Evolutionary conservation across 345 rosid genomes (phyloP).

Genomic region (Lepidium africanum): DNA sequence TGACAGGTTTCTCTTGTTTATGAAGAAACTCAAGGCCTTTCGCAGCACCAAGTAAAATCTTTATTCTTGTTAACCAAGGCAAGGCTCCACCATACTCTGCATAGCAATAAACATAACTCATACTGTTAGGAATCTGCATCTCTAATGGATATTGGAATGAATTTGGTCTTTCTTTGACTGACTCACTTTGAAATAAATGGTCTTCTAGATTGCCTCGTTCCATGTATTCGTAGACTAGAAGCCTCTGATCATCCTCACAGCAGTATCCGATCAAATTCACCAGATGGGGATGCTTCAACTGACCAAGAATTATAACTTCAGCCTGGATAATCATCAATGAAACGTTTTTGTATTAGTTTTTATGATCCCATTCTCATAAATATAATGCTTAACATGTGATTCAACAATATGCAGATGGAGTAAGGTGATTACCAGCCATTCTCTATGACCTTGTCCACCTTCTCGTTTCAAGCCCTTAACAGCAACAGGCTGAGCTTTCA

Average conservation of each 20-base stretch:
- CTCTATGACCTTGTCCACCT: constrained; percentile 75
- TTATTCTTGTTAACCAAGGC: constrained; percentile 81
- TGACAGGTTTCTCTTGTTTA: constrained; percentile 62
- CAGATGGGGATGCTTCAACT: constrained; percentile 61
- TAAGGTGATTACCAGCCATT: constrained; percentile 71
- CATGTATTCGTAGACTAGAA: constrained; percentile 71
- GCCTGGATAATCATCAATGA: constrained; percentile 36
- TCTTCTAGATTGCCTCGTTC: constrained; percentile 76
- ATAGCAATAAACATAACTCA: constrained; percentile 6
- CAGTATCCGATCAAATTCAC: constrained; percentile 83
- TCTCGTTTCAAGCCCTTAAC: constrained; percentile 65
- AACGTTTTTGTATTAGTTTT: neutral
- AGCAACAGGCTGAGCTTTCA: constrained; percentile 72
- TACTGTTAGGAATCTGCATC: constrained; percentile 7
- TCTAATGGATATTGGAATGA: neutral
- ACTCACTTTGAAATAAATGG: constrained; percentile 65
- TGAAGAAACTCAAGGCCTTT: constrained; percentile 81
- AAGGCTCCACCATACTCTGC: constrained; percentile 54
- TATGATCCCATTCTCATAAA: neutral
- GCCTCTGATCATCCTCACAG: constrained; percentile 64
- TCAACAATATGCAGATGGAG: neutral
- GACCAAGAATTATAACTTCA: constrained; percentile 83
- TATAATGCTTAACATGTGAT: neutral
- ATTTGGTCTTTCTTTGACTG: neutral
- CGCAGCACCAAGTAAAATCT: constrained; percentile 78